Evolutionary conservation across 805 yeast genomes (phyloP).

Genomic region (Pichia nanzhaoensis): DNA sequence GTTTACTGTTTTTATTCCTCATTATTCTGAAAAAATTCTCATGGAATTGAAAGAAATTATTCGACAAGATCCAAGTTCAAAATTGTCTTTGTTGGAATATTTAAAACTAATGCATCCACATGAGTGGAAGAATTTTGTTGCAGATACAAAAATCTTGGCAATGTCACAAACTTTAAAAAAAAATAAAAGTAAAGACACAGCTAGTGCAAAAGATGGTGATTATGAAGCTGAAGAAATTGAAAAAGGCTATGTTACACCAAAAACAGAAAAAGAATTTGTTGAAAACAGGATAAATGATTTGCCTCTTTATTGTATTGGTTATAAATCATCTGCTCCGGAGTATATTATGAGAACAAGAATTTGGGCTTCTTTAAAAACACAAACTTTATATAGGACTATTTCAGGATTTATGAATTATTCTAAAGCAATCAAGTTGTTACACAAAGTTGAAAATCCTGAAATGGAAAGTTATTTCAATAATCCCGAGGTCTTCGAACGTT

Average conservation of each 20-base stretch:
- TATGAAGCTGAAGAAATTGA: not conserved
- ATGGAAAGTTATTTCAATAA: slow-evolving; percentile 37
- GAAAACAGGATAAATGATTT: slow-evolving; percentile 48
- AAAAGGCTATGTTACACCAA: slow-evolving; percentile 23
- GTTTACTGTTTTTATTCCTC: slow-evolving; percentile 47
- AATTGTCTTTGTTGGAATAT: slow-evolving; percentile 65
- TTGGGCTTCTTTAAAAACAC: slow-evolving; percentile 83
- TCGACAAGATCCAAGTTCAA: slow-evolving; percentile 38
- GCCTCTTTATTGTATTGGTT: slow-evolving; percentile 69
- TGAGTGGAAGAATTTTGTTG: slow-evolving; percentile 80
- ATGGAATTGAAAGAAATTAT: slow-evolving; percentile 40
- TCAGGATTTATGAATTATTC: slow-evolving; percentile 79
- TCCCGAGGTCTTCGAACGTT: slow-evolving; percentile 46
- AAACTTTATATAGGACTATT: slow-evolving; percentile 75
- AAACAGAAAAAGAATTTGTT: slow-evolving; percentile 31
- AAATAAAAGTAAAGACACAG: too few relatives aligned
- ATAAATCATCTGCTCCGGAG: slow-evolving; percentile 57
- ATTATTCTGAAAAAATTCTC: slow-evolving; percentile 44
- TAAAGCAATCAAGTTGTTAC: slow-evolving; percentile 63
- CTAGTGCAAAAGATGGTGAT: not conserved
- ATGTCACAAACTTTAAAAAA: slow-evolving; percentile 4
- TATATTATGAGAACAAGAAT: slow-evolving; percentile 65
- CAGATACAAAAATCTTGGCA: slow-evolving; percentile 57
- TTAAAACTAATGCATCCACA: slow-evolving; percentile 61
- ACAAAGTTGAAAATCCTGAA: slow-evolving; percentile 58